Base-by-base conservation (phyloP, 139 green algal genomes). In the Asterochloris sp. region DNA sequence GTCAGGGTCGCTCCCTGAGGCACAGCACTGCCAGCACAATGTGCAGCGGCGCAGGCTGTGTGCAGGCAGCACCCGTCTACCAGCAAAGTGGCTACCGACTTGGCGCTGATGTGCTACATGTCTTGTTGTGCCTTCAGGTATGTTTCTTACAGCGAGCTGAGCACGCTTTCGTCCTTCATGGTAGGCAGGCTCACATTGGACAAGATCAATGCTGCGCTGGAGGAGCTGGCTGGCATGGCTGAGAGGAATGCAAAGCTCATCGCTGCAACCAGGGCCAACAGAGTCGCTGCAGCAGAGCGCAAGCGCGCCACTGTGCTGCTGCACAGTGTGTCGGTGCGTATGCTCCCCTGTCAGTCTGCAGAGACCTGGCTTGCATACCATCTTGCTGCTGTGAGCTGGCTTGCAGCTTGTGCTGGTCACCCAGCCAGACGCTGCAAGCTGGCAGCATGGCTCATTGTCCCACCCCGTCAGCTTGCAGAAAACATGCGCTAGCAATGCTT, bases 151-250 rank as follows among this genome's bases (percentile, higher is more conserved):
- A 73, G 28, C 12, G 93, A 96, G 86, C 86, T 96, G 54, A 73
- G 88, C 13, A 85, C 75, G 8, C 60, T 90, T 13, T 91, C 90
- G 0, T 82, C 85, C 13, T 96, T 95, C 87, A 92, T 96, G 88
- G 87, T 86, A 1, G 87, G 89, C 26, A 82, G 93, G 12, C 86
- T 96, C 11, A 92, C 89, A 0, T 71, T 89, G 13, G 91, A 94
- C 11, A 93, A 92, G 85, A 86, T 95, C 13, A 96, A 96, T 75
- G 85, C 89, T 0, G 91, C 92, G 0, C n/a, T 96, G 19, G 91
- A 95, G 60, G 91, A 96, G 81, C 47, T 92, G 66, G 90, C 89
- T 0, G 78, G 16, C 10, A 74, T 87, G 67, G 89, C 91, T n/a
- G 87, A 91, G 54, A 82, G 81, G 16, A 94, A 87, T 27, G 23